phyloP scores from a whole-genome alignment of 2,329 filamentous ascomycete species.

The Verticillium isaacii region DNA sequence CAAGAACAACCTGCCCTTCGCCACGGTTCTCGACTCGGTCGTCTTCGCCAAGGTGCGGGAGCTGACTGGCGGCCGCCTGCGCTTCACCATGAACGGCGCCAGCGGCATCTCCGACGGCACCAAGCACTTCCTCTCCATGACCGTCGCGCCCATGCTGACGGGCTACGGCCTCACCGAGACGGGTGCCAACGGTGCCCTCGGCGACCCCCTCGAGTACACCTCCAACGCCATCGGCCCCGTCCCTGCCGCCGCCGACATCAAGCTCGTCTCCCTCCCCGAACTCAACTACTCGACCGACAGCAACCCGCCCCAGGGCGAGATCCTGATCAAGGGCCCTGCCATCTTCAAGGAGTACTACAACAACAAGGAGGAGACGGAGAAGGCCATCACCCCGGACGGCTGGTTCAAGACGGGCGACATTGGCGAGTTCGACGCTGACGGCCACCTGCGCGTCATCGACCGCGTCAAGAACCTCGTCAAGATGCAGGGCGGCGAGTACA shows the following conservation, averaged over 20 bases:
- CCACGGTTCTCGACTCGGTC: conserved; percentile 68
- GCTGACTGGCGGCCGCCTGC: conserved; percentile 80
- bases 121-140: conserved; percentile 84
- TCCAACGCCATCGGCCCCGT: conserved; percentile 72
- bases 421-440: conserved; percentile 77
- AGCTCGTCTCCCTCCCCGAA: conserved; percentile 86
- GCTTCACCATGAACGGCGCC: conserved; percentile 91
- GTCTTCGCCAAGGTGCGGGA: conserved; percentile 92
- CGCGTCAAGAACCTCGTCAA: conserved; percentile 98
- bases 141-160: conserved; percentile 87
- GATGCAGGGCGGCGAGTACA: conserved; percentile 92
- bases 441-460: conserved; percentile 84
- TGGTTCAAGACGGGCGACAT: conserved; percentile 99
- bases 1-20: conserved; percentile 56
- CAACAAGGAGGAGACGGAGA: conserved; percentile 78
- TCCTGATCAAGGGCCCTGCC: conserved; percentile 76
- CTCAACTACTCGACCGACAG: conserved; percentile 77
- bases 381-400: conserved; percentile 73
- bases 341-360: conserved; percentile 78
- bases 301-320: conserved; percentile 82
- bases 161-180: conserved; percentile 97
- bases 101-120: conserved; percentile 87
- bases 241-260: conserved; percentile 74
- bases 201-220: conserved; percentile 81
- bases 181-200: conserved; percentile 74